A percentile compares a stretch with the other conserved stretches of the same genome.
phyloP scores from a whole-genome alignment of 192 early-diverging fungal genomes.

The Linnemannia schmuckeri region DNA sequence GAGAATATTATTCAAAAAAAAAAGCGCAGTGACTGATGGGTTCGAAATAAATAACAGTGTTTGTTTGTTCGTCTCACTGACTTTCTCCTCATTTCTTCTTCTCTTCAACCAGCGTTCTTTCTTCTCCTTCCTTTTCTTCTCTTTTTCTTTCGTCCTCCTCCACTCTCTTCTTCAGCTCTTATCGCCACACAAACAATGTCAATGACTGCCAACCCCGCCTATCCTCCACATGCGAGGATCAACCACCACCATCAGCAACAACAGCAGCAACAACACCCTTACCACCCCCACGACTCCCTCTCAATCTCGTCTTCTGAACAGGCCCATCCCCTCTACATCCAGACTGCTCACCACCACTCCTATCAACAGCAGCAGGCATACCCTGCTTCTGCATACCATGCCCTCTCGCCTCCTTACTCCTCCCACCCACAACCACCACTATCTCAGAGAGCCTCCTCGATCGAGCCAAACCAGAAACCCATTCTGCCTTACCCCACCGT shows the following conservation, averaged over 20 bases:
- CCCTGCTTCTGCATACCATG: slow-evolving; percentile 24
- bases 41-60: too few species aligned
- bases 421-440: neutral
- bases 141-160: neutral
- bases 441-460: slow-evolving; percentile 29
- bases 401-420: slow-evolving; percentile 41
- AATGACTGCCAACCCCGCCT: slow-evolving; percentile 22
- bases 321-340: slow-evolving; percentile 34
- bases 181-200: slow-evolving; percentile 8
- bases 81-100: neutral
- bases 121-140: neutral
- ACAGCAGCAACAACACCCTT: neutral
- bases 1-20: slow-evolving; percentile 9
- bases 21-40: neutral
- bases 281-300: slow-evolving; percentile 17
- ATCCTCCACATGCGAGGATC: slow-evolving; percentile 21
- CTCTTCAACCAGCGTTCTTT: neutral
- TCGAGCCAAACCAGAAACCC: slow-evolving; percentile 28
- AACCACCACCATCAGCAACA: slow-evolving; percentile 13
- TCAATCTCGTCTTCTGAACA: slow-evolving; percentile 20
- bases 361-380: slow-evolving; percentile 27
- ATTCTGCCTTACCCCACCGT: slow-evolving; percentile 28
- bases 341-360: slow-evolving; percentile 13
- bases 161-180: neutral
- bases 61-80: neutral